Evolutionary conservation across 345 rosid genomes (phyloP), one percentile per base, ranked within the genome.

Genomic region (Hibiscus trionum): DNA sequence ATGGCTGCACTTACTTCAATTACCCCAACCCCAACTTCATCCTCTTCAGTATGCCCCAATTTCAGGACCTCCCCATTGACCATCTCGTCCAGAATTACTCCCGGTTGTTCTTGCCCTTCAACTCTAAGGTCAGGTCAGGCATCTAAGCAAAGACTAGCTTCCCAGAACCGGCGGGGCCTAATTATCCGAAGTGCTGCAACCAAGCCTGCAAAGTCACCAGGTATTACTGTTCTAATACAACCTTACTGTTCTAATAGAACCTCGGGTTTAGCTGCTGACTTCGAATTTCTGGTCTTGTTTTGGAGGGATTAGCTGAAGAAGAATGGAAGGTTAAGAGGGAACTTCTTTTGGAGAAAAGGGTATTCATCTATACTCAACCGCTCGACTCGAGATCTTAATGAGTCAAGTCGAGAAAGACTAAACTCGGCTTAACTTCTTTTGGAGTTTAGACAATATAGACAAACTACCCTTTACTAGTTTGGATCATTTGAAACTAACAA

Each of bases 241-340:
- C 67, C 57, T 75, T 72, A 16, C n/a, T n/a, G n/a, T n/a, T n/a
- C n/a, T n/a, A 7, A 52, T 21, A 12, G 44, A 26, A 1, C 37
- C 73, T 52, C 35, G 10, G 55, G 4, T 39, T 66, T 7, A 7
- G 37, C 46, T 42, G 37, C 46, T 42, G 46, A 42, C 46, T 42
- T 8, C 11, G 11, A 42, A 66, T 67, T 76, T 70, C 65, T 17
- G 71, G 58, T 66, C 72, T 69, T 80, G 66, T 31, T 73, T 78
- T 82, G 76, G 88, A 82, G 88, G 76, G 80, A 75, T 80, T 76
- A 95, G 99, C 93, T 86, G 99, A 95, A 84, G 92, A 89, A 81
- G 99, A 95, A 0, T 95, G 99, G 97, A 95, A 82, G 82, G 76
- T 70, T 46, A 95, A 95, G 86, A 89, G 99, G 75, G 93, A 88